Conservation (phyloP, 2,329 filamentous ascomycete genomes). For the Aspergillus niger region DNA sequence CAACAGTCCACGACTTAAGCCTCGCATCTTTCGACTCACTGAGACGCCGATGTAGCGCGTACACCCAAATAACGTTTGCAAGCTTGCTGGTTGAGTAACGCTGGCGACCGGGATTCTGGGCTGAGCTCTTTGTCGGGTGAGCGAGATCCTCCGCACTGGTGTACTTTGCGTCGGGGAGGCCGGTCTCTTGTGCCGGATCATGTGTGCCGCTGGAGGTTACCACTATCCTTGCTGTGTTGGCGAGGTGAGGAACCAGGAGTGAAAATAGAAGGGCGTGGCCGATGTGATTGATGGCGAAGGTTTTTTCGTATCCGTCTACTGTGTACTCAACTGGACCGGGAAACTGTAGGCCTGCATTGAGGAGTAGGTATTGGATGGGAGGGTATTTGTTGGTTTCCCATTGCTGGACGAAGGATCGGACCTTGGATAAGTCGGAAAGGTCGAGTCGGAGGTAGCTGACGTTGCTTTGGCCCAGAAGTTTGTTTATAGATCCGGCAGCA, state of each 20-base stretch:
- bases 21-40: constrained; percentile 18
- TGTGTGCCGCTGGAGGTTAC: constrained; percentile 51
- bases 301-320: constrained; percentile 51
- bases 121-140: constrained; percentile 35
- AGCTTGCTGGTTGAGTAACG: constrained; percentile 52
- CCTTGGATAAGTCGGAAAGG: constrained; percentile 41
- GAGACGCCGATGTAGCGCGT: constrained; percentile 47
- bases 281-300: constrained; percentile 54
- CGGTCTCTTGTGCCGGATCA: constrained; percentile 48
- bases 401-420: constrained; percentile 46
- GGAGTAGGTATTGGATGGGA: constrained; percentile 48
- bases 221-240: constrained; percentile 46
- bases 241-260: constrained; percentile 47
- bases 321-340: constrained; percentile 39
- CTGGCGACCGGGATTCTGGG: constrained; percentile 37
- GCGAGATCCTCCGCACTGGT: constrained; percentile 50
- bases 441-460: constrained; percentile 48
- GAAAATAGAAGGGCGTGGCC: constrained; percentile 55
- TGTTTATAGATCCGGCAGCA: constrained; percentile 2
- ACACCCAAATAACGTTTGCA: constrained; percentile 52
- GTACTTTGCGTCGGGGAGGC: constrained; percentile 49
- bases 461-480: constrained; percentile 21
- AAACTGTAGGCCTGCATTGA: constrained; percentile 54
- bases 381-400: constrained; percentile 41
- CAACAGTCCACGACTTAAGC: constrained; percentile 27